Evolutionary conservation across 345 rosid genomes (phyloP).

Genomic region (Sonneratia alba): DNA sequence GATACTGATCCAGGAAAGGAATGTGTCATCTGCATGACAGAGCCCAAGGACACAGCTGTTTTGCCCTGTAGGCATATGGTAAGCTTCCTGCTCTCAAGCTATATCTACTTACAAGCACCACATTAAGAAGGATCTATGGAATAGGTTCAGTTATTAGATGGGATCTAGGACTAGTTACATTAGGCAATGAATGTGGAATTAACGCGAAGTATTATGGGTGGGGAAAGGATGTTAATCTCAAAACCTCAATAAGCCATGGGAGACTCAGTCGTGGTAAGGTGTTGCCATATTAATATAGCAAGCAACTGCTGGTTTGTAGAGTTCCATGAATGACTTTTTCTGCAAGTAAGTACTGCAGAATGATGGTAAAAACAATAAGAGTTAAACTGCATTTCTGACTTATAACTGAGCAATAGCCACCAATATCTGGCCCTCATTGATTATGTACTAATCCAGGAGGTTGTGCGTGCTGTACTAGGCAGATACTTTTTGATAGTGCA

Average conservation of each 20-base stretch:
- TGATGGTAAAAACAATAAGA: background rate
- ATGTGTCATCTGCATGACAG: constrained; percentile 40
- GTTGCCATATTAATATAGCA: background rate
- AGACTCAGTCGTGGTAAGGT: background rate
- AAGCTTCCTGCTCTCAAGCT: background rate
- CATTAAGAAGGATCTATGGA: background rate
- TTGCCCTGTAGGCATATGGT: constrained; percentile 51
- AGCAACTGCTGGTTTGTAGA: background rate
- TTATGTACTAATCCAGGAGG: background rate
- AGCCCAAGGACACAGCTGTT: constrained; percentile 35
- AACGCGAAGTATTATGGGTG: background rate
- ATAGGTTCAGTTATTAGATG: background rate
- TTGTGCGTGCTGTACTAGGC: background rate
- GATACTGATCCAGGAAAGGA: constrained; percentile 27
- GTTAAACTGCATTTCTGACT: background rate
- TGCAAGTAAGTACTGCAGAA: background rate
- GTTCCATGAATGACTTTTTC: background rate
- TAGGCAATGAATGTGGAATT: too few species aligned
- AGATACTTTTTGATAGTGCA: background rate
- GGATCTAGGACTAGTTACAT: too few species aligned
- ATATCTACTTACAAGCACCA: background rate
- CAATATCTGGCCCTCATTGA: background rate
- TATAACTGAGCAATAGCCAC: background rate
- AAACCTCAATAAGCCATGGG: background rate
- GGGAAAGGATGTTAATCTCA: background rate